phyloP scores from a whole-genome alignment of 2,329 filamentous ascomycete species.

The Fusarium irregulare region DNA sequence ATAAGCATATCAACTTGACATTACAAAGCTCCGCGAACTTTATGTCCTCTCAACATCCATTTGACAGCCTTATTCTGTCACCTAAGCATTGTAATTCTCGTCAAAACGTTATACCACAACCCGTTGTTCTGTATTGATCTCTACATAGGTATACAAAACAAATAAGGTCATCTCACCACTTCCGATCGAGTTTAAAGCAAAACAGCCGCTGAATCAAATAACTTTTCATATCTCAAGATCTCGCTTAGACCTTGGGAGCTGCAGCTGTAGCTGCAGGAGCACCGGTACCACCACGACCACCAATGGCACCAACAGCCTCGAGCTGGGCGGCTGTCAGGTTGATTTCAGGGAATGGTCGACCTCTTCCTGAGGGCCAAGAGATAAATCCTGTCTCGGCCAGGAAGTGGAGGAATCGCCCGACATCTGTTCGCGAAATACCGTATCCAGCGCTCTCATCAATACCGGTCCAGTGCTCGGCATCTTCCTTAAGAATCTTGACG shows the following conservation, averaged over 20 bases:
- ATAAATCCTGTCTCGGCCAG: constrained; percentile 49
- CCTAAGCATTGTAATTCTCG: background rate
- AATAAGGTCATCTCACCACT: background rate
- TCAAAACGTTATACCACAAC: background rate
- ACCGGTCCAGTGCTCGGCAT: constrained; percentile 69
- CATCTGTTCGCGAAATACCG: constrained; percentile 43
- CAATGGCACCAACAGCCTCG: constrained; percentile 36
- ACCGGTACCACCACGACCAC: constrained; percentile 40
- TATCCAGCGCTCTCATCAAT: constrained; percentile 65
- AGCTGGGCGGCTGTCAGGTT: constrained; percentile 38
- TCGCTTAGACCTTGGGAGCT: constrained; percentile 3
- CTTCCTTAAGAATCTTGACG: constrained; percentile 69
- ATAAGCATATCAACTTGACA: background rate
- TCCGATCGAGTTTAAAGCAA: background rate
- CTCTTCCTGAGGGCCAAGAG: constrained; percentile 44
- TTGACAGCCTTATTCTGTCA: background rate
- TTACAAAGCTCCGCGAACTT: background rate
- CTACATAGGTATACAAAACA: background rate
- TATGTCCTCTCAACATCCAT: background rate
- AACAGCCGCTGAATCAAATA: constrained; percentile 5
- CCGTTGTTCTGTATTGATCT: background rate
- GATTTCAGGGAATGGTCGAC: constrained; percentile 42
- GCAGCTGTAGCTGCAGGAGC: background rate
- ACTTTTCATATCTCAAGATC: background rate
- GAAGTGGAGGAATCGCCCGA: constrained; percentile 46